These are phyloP conservation scores for Wickerhamomyces sydowiorum DNA, from an alignment of 805 yeast species.

Conservation along the genomic window DNA sequence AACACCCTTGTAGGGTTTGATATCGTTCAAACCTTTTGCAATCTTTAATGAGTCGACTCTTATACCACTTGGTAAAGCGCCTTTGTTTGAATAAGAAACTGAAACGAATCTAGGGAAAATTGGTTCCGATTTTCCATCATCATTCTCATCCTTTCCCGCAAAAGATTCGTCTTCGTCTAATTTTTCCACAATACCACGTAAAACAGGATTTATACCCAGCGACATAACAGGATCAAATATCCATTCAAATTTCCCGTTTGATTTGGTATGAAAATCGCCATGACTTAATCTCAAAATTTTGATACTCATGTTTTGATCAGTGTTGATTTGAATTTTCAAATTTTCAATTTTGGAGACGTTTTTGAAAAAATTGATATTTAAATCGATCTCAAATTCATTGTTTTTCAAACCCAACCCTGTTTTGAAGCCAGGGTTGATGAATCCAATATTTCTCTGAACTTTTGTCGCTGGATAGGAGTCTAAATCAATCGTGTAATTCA, in stretches of 20 bases:
- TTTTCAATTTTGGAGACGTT: constrained; percentile 42
- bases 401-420: constrained; percentile 28
- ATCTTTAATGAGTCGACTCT: constrained; percentile 62
- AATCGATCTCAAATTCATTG: constrained; percentile 33
- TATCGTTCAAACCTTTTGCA: constrained; percentile 52
- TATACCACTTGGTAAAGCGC: constrained; percentile 70
- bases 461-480: constrained; percentile 16
- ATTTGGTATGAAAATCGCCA: constrained; percentile 64
- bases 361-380: constrained; percentile 31
- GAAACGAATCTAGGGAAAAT: constrained; percentile 39
- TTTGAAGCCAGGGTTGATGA: constrained; percentile 24
- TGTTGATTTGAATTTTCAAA: constrained; percentile 35
- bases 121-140: background rate
- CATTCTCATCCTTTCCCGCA: background rate
- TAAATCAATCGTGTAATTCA: constrained; percentile 59
- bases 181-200: constrained; percentile 51
- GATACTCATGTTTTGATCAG: constrained; percentile 29
- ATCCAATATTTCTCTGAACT: constrained; percentile 17
- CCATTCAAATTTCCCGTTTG: constrained; percentile 60
- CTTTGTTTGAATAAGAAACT: constrained; percentile 53
- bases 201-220: constrained; percentile 61
- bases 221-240: constrained; percentile 50
- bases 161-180: constrained; percentile 13
- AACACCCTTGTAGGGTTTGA: constrained; percentile 87
- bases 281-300: constrained; percentile 62